These are phyloP conservation scores for Cyclotella distinguenda DNA, from an alignment of 108 stramenopile genomes.

Conservation along the genomic window DNA sequence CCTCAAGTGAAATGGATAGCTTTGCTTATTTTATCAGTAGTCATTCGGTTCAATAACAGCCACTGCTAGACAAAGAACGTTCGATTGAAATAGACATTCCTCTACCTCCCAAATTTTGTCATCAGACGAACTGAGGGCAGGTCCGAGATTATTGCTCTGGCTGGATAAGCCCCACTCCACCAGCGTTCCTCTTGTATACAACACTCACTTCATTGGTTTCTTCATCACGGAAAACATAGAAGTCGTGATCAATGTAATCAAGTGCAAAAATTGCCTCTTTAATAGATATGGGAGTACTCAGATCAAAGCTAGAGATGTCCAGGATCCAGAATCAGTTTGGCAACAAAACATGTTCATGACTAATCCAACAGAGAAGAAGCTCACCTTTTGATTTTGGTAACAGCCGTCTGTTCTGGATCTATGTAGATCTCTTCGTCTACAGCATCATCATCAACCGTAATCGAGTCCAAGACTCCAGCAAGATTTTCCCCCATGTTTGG, in stretches of 20 bases:
- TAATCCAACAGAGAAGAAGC: background rate
- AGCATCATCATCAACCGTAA: conserved; percentile 45
- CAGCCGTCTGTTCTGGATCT: conserved; percentile 71
- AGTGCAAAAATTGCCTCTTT: conserved; percentile 88
- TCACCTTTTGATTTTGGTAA: conserved; percentile 73
- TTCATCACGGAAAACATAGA: conserved; percentile 85
- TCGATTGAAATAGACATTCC: too few species aligned
- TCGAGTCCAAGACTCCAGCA: conserved; percentile 60
- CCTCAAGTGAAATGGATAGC: too few species aligned
- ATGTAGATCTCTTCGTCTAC: conserved; percentile 44
- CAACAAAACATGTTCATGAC: too few species aligned
- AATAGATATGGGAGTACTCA: conserved; percentile 75
- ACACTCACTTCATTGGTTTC: conserved; percentile 78
- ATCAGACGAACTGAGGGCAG: too few species aligned
- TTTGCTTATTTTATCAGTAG: too few species aligned
- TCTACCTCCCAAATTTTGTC: too few species aligned
- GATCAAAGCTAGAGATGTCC: conserved; percentile 56
- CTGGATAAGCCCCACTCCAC: conserved; percentile 84
- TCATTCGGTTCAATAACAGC: too few species aligned
- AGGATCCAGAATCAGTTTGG: background rate
- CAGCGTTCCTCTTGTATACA: conserved; percentile 91
- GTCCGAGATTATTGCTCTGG: conserved; percentile 57
- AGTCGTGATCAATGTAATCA: conserved; percentile 92
- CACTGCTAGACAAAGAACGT: too few species aligned
- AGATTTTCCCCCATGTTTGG: conserved; percentile 80